Base-by-base conservation (phyloP, 225 moss, liverwort and hornwort genomes). In the Neckera pumila region DNA sequence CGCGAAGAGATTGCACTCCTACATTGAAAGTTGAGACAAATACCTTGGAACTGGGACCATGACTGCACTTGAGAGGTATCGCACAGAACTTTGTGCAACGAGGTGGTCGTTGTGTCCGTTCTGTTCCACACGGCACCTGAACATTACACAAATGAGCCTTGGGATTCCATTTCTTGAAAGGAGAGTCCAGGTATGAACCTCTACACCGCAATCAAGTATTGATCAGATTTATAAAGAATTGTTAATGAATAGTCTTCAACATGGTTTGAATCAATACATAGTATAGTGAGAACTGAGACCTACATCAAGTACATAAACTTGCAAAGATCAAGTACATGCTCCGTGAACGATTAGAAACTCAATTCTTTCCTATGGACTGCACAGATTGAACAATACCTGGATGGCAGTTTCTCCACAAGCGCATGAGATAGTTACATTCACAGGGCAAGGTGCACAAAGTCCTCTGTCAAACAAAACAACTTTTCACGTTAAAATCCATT, bases 81-180 rank as follows among this genome's bases (percentile, higher is more conserved):
- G 90, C 88, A 89, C 98, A 98, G 74, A 85, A 92, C 88, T 95
- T 96, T 57, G 93, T 85, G 90, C 98, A 98, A 88, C 93, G 93
- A 70, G 98, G 96, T 60, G 98, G 96, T 88, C 94, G 96, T 85
- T 96, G 98, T 59, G 94, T 94, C 89, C 90, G 92, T 87, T 96
- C 96, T 75, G 96, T 96, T 84, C 96, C 96, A 91, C 98, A 96
- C 34, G 96, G 96, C 57, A 98, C 98, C 98, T 98, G 90, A 84
- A 82, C 82, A 92, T 86, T 61, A 51, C 74, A 89, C 40, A 82
- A 51, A 80, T 78, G n/a, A 63, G 45, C 33, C 80, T 16, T 25
- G 27, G n/a, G n/a, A 80, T 83, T 62, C 60, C 73, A 31, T 57
- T 45, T 40, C 33, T 86, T 75, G 20, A 34, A 73, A 45, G 22